Percentiles rank a stretch among this genome's conserved stretches.
Conservation (phyloP, 371 early-diverging fungal genomes). For the Rhizopus arrhizus region DNA sequence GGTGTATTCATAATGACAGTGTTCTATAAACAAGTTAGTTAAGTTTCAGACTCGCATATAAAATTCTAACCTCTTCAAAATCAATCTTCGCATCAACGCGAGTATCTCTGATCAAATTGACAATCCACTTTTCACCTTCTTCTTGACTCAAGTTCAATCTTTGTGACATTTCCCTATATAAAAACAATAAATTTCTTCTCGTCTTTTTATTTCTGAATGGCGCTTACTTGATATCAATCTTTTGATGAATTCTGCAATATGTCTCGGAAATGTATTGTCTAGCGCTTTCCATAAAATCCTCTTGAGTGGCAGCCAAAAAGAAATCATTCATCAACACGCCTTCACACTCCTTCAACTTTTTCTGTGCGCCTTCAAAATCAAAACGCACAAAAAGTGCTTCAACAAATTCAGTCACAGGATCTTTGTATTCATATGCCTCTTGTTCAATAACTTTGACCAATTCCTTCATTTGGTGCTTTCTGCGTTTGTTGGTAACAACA, state of each 20-base stretch:
- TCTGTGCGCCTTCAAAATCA: conserved; percentile 91
- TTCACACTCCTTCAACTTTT: conserved; percentile 87
- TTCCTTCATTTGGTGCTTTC: conserved; percentile 87
- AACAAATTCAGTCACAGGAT: conserved; percentile 91
- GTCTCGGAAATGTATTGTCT: conserved; percentile 92
- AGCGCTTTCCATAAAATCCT: conserved; percentile 92
- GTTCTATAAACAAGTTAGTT: conserved; percentile 53
- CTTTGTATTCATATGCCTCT: conserved; percentile 79
- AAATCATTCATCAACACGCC: conserved; percentile 84
- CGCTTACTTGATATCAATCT: conserved; percentile 76
- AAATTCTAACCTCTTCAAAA: conserved; percentile 66
- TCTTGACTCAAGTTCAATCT: conserved; percentile 84
- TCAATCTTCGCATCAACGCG: conserved; percentile 96
- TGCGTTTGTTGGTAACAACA: conserved; percentile 87
- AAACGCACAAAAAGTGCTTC: conserved; percentile 86
- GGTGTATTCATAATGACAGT: conserved; percentile 91
- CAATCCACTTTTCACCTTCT: conserved; percentile 96
- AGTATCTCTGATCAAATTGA: conserved; percentile 92
- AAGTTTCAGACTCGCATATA: background rate
- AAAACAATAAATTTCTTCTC: background rate
- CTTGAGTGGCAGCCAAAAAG: conserved; percentile 80
- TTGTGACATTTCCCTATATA: conserved; percentile 69
- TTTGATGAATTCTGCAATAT: conserved; percentile 93
- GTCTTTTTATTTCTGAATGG: background rate
- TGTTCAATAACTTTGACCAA: conserved; percentile 87